Conservation (phyloP, 2,329 filamentous ascomycete genomes). For the Sordariomycetes sp. region DNA sequence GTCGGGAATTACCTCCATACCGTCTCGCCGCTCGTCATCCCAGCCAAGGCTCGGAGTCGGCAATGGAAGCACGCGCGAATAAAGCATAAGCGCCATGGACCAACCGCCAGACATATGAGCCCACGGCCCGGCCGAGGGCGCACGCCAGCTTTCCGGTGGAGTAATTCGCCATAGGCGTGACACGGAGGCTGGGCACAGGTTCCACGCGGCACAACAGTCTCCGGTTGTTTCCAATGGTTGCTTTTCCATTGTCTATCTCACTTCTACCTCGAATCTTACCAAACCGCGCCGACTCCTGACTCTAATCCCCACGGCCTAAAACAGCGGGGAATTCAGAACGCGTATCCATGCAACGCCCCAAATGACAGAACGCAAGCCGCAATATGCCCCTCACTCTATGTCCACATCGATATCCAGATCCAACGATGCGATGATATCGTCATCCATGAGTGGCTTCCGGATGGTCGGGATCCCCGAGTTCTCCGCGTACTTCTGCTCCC, state of each 20-base stretch:
- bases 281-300: neutral
- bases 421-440: slow-evolving; percentile 82
- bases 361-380: neutral
- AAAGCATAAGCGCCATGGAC: too few relatives aligned
- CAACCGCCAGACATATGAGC: too few relatives aligned
- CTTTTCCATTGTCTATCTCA: neutral
- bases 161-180: neutral
- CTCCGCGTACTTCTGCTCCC: slow-evolving; percentile 39
- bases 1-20: too few relatives aligned
- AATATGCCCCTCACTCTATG: slow-evolving; percentile 37
- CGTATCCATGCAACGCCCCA: neutral
- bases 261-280: neutral
- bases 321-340: neutral
- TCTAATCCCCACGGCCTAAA: neutral
- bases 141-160: neutral
- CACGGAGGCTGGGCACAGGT: neutral
- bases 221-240: neutral
- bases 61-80: too few relatives aligned
- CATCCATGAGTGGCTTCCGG: slow-evolving; percentile 74
- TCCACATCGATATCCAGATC: slow-evolving; percentile 91
- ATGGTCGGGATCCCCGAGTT: slow-evolving; percentile 56
- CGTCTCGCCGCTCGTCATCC: too few relatives aligned
- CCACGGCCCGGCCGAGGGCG: too few relatives aligned
- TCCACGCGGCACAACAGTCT: neutral
- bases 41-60: too few relatives aligned